Evolutionary conservation across 2,329 filamentous ascomycete species (phyloP).

Genomic region (Monosporascus sp.): DNA sequence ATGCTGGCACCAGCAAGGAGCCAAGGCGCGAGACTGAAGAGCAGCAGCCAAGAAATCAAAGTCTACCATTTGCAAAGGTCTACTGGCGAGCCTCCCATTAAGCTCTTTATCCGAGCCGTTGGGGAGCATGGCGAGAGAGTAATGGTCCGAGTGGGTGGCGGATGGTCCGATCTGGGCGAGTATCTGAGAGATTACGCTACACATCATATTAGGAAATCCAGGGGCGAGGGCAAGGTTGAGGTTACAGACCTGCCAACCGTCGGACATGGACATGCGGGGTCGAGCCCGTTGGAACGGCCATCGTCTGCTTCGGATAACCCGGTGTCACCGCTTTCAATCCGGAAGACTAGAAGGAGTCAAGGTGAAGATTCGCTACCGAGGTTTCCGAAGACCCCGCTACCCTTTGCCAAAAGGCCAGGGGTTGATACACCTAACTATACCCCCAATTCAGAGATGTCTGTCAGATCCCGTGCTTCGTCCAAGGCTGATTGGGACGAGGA

Average conservation of each 20-base stretch:
- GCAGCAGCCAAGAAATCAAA: slow-evolving; percentile 69
- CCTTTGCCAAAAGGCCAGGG: slow-evolving; percentile 18
- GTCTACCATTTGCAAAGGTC: slow-evolving; percentile 86
- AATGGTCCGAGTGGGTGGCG: slow-evolving; percentile 96
- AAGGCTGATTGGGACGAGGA: slow-evolving; percentile 54
- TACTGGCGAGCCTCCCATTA: slow-evolving; percentile 82
- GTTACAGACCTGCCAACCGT: slow-evolving; percentile 45
- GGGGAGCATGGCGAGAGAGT: slow-evolving; percentile 87
- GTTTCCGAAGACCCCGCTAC: slow-evolving; percentile 39
- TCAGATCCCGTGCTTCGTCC: slow-evolving; percentile 47
- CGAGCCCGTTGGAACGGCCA: slow-evolving; percentile 38
- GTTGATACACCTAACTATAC: slow-evolving; percentile 38
- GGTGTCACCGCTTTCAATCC: slow-evolving; percentile 47
- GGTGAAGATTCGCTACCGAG: slow-evolving; percentile 30
- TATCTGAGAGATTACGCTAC: slow-evolving; percentile 90
- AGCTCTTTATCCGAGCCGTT: slow-evolving; percentile 88
- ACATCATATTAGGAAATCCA: slow-evolving; percentile 75
- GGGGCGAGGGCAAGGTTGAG: slow-evolving; percentile 51
- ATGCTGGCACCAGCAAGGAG: slow-evolving; percentile 59
- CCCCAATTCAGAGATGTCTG: slow-evolving; percentile 40
- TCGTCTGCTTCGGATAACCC: slow-evolving; percentile 33
- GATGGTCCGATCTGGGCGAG: slow-evolving; percentile 96
- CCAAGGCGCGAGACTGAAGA: slow-evolving; percentile 41
- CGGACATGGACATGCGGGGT: slow-evolving; percentile 27
- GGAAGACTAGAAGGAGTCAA: slow-evolving; percentile 47